Base-by-base conservation (phyloP, 371 early-diverging fungal species). In the Dichotomocladium elegans region DNA sequence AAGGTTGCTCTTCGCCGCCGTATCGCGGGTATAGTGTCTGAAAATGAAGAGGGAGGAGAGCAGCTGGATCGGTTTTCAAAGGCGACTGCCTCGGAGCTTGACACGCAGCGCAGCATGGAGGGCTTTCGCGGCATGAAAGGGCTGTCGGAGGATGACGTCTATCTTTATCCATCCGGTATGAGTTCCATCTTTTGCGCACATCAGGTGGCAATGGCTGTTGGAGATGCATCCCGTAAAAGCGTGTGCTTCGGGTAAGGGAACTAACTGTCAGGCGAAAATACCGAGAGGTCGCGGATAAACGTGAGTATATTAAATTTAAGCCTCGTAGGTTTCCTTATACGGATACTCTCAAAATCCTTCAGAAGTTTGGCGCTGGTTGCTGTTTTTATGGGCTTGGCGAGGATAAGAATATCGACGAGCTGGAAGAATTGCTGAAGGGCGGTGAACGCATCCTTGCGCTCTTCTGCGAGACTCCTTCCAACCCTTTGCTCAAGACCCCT, bases 401-500 rank as follows among this genome's bases (percentile, higher is more conserved):
- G 35, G 81, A 81, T 15, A 48, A 58, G 2, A 89, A 90, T 55
- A 76, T 95, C 19, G 88, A 83, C 22, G 58, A 71, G 27, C 72
- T 95, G 10, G 91, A 91, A 60, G 54, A 57, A 4, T 53, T 72
- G n/a, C 61, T 89, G 26, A 58, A 58, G 26, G 70, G 75, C 9
- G 79, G 79, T 12, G 84, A 88, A 57, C 74, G 72, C 17, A 81
- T 93, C 29, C 59, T 88, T 51, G 87, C 91, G 9, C 69, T 97
- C 6, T 92, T 95, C 53, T 89, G 91, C 64, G 98, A 98, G 68
- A 88, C 93, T 47, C 98, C 98, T 3, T 88, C 90, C 42, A 98
- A 98, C 61, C 98, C 98, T 11, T 70, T 98, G 42, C 80, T 93
- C 29, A 88, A 87, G 58, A 85, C 93, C 0, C 79, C 93, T 11